Conservation (phyloP, 192 early-diverging fungal species). For the Coemansia aciculifera region DNA sequence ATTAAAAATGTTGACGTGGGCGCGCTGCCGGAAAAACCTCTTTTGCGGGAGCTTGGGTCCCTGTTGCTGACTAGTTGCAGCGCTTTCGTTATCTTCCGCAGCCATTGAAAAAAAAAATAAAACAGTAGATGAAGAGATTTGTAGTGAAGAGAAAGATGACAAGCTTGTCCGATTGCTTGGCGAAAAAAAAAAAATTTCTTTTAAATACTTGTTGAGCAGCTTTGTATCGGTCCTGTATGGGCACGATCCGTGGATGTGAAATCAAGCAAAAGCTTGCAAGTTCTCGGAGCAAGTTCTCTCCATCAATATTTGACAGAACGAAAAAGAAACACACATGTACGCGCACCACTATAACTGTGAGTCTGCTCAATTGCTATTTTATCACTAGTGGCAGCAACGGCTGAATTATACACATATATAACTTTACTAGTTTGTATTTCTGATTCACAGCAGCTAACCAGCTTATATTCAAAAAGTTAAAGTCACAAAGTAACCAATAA, state of each 20-base stretch:
- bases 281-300: no score
- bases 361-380: no score
- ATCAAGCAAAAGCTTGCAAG: no score
- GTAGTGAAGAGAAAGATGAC: neutral
- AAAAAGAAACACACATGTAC: no score
- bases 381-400: no score
- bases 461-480: no score
- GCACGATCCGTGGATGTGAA: neutral
- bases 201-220: neutral
- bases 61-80: neutral
- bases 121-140: neutral
- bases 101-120: conserved; percentile 15
- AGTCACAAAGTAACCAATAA: neutral
- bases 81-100: neutral
- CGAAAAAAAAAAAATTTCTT: neutral
- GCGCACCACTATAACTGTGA: no score
- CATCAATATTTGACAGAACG: no score
- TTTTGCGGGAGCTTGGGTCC: conserved; percentile 64
- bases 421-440: no score
- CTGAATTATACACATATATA: no score
- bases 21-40: conserved; percentile 82
- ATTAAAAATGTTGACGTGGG: conserved; percentile 96
- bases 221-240: neutral
- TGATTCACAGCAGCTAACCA: no score
- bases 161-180: neutral